A percentile compares a stretch with the other conserved stretches of the same genome.
Evolutionary conservation across 805 yeast species (phyloP).

Genomic region (Candida ovalis): DNA sequence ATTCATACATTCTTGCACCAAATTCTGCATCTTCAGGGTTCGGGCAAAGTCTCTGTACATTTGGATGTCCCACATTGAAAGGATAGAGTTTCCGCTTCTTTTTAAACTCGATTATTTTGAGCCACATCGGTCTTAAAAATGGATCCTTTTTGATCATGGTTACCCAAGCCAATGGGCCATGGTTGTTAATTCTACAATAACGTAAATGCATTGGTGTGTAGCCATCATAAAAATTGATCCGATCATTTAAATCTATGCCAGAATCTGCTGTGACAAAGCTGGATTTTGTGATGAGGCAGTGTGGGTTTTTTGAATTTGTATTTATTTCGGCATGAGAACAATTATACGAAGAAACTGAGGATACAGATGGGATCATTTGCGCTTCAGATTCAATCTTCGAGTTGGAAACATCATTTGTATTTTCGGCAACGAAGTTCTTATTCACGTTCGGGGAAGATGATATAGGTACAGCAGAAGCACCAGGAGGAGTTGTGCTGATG

Average conservation of each 20-base stretch:
- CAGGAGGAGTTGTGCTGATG: background rate
- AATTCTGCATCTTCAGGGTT: conserved; percentile 22
- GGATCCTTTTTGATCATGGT: conserved; percentile 46
- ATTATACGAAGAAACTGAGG: background rate
- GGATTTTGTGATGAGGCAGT: background rate
- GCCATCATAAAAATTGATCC: conserved; percentile 39
- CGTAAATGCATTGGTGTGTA: conserved; percentile 40
- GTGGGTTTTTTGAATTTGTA: background rate
- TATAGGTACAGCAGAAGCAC: background rate
- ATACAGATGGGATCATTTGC: background rate
- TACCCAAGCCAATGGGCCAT: conserved; percentile 52
- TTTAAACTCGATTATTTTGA: conserved; percentile 19
- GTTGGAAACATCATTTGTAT: background rate
- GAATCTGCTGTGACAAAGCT: conserved; percentile 2
- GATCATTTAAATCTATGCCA: conserved; percentile 30
- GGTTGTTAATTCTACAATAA: conserved; percentile 39
- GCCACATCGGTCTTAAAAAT: conserved; percentile 35
- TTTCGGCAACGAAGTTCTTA: background rate
- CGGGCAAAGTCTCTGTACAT: background rate
- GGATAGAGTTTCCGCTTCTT: conserved; percentile 14
- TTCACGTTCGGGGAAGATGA: background rate
- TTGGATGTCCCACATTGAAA: background rate
- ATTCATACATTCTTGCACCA: conserved; percentile 30
- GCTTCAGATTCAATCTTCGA: background rate
- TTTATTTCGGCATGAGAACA: background rate